phyloP scores from a whole-genome alignment of 257 asterid genomes.

The Lavandula angustifolia region DNA sequence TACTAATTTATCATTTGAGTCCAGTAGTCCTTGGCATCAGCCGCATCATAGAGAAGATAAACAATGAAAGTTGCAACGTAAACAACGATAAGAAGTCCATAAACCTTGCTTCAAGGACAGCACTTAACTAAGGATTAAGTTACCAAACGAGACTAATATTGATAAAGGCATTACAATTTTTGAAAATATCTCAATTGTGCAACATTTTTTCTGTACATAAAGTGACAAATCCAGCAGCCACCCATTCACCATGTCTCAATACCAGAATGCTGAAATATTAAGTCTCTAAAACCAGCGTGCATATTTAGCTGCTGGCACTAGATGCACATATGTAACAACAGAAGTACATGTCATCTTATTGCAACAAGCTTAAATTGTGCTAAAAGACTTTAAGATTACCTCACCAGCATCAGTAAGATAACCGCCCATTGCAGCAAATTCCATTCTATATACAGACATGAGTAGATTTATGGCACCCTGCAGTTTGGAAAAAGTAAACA shows the following conservation, averaged over 20 bases:
- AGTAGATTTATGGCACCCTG: conserved; percentile 97
- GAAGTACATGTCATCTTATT: conserved; percentile 20
- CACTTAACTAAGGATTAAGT: neutral
- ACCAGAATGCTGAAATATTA: neutral
- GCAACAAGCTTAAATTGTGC: conserved; percentile 13
- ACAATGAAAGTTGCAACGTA: conserved; percentile 7
- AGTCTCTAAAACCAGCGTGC: conserved; percentile 7
- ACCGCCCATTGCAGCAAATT: conserved; percentile 94
- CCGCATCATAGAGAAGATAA: neutral
- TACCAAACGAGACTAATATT: neutral
- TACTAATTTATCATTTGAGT: neutral
- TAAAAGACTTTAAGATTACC: conserved; percentile 58
- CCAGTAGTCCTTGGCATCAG: conserved; percentile 15
- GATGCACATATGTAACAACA: conserved; percentile 21
- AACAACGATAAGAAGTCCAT: conserved; percentile 1
- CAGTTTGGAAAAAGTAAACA: conserved; percentile 34
- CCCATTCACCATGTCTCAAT: neutral
- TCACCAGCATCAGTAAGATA: conserved; percentile 98
- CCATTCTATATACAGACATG: conserved; percentile 80
- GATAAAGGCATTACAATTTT: neutral
- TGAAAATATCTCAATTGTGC: neutral
- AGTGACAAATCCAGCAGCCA: conserved; percentile 1
- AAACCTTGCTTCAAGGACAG: neutral
- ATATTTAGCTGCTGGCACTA: conserved; percentile 15
- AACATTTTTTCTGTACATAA: conserved; percentile 2